A percentile compares a stretch with the other conserved stretches of the same genome.
Conservation (phyloP, 108 stramenopile species). For the Pseudonitzschia multiseries region DNA sequence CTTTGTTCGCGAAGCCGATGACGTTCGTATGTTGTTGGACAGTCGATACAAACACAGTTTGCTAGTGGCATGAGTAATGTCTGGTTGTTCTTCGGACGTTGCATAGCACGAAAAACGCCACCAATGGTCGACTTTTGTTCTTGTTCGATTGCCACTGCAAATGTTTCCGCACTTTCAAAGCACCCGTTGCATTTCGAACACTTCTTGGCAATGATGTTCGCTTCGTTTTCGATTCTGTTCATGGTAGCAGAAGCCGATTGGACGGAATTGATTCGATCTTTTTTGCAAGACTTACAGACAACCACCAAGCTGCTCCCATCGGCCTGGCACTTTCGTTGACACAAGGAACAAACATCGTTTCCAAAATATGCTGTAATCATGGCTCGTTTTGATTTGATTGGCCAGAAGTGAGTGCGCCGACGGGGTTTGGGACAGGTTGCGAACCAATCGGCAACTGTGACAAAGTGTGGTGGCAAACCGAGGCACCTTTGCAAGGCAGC, state of each 20-base stretch:
- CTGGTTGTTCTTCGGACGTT: slow-evolving; percentile 30
- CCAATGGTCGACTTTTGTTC: slow-evolving; percentile 3
- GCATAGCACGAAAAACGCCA: slow-evolving; percentile 3
- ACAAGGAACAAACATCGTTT: slow-evolving; percentile 72
- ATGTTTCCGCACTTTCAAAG: slow-evolving; percentile 64
- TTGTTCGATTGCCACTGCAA: slow-evolving; percentile 39
- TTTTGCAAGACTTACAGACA: slow-evolving; percentile 61
- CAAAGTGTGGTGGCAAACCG: slow-evolving; percentile 64
- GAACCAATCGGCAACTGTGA: slow-evolving; percentile 76
- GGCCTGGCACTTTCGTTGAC: slow-evolving; percentile 67
- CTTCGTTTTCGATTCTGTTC: slow-evolving; percentile 50
- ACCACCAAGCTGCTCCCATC: slow-evolving; percentile 64
- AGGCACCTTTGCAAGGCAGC: slow-evolving; percentile 83
- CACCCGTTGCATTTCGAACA: slow-evolving; percentile 76
- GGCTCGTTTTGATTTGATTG: slow-evolving; percentile 53
- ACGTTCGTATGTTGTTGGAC: slow-evolving; percentile 75
- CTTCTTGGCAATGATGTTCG: slow-evolving; percentile 50
- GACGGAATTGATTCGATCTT: slow-evolving; percentile 40
- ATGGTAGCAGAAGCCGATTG: slow-evolving; percentile 52
- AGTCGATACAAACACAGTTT: slow-evolving; percentile 85
- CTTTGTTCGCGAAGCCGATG: slow-evolving; percentile 66
- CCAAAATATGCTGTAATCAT: slow-evolving; percentile 87
- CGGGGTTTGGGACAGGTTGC: slow-evolving; percentile 77
- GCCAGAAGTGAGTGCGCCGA: slow-evolving; percentile 81
- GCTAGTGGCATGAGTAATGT: slow-evolving; percentile 65